Base-by-base conservation (phyloP, 495 filamentous ascomycete genomes). In the Aspergillus cristatus region DNA sequence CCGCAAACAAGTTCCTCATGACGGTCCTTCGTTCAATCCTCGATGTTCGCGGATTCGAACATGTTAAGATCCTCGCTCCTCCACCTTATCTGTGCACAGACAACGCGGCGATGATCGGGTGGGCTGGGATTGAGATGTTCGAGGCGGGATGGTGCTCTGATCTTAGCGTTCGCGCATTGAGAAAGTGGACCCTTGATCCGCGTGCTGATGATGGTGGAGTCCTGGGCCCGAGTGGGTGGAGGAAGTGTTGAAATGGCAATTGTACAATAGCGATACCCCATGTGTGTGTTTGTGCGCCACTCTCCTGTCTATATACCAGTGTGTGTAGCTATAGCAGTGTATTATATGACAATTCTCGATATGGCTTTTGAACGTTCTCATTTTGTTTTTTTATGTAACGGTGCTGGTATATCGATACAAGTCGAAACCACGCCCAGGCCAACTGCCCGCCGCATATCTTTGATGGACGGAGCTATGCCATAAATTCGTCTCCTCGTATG, bases 81-180 rank as follows among this genome's bases (percentile, higher is more conserved):
- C 91, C 91, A 3, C 52, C 71, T 14, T 62, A 67, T 32, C 65
- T 89, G 43, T 95, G 91, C 47, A 94, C 85, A 0, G 91, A 98
- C 53, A 96, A 97, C 63, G 91, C 89, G 12, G 86, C 86, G n/a
- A 98, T 97, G 91, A 87, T 96, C 47, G 90, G 83, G 1, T 98
- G 91, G 91, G 72, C 89, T 4, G 91, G 83, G 0, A 71, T 87
- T 37, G 89, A 95, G 66, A 94, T 97, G 86, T 96, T 70, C 41
- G 78, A 87, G 55, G 75, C 70, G 3, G 88, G 90, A 0, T 90
- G 75, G 71, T 57, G 62, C 34, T 81, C 75, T 13, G 67, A 70
- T 14, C 47, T 89, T 18, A 65, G 59, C 15, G 69, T 77, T 34
- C 52, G 70, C 24, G 69, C 83, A 6, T 37, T 83, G 14, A 68